phyloP scores from a whole-genome alignment of 169 alveolate genomes.

The Blepharisma undulans region DNA sequence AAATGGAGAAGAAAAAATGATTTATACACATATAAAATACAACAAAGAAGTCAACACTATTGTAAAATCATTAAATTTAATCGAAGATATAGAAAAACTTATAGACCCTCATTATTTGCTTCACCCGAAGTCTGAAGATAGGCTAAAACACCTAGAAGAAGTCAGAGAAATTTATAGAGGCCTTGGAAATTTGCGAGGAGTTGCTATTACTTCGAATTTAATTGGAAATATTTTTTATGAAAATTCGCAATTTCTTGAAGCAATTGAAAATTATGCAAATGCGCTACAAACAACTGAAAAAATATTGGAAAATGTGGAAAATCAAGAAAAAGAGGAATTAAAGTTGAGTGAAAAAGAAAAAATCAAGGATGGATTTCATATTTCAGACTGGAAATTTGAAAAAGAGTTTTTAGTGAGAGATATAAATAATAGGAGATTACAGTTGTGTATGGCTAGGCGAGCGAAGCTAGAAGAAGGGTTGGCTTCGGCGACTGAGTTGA shows the following conservation, averaged over 20 bases:
- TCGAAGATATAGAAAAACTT: background rate
- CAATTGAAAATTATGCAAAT: background rate
- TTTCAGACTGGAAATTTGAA: background rate
- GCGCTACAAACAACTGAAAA: background rate
- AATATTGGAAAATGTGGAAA: background rate
- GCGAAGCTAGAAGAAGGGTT: background rate
- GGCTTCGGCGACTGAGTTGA: background rate
- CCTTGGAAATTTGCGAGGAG: background rate
- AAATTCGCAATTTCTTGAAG: background rate
- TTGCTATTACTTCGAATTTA: background rate
- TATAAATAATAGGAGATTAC: background rate
- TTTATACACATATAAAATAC: background rate
- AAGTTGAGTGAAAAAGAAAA: background rate
- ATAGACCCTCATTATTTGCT: constrained; percentile 15
- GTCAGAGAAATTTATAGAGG: background rate
- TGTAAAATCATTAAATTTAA: background rate
- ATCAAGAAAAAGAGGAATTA: constrained; percentile 13
- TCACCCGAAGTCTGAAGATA: background rate
- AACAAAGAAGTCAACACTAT: constrained; percentile 30
- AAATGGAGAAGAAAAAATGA: background rate
- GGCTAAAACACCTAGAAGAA: background rate
- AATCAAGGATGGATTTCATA: background rate
- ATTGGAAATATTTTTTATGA: background rate
- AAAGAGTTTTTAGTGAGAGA: background rate
- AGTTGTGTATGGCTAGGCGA: background rate